Conservation (phyloP, 2,329 filamentous ascomycete species). For the Proliferodiscus dingleyae region DNA sequence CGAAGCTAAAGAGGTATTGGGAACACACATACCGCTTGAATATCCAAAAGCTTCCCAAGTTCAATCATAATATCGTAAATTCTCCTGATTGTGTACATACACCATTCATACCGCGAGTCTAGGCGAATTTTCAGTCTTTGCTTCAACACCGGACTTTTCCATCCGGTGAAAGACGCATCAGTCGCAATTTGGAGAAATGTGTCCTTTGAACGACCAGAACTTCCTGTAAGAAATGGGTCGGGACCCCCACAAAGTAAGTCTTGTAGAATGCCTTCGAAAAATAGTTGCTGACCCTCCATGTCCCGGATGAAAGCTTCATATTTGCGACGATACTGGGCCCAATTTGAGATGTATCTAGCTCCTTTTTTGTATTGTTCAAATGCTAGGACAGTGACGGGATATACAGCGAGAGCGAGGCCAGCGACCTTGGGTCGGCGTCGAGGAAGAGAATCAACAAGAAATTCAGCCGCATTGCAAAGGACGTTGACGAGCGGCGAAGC, state of each 20-base stretch:
- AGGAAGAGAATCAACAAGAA: not conserved
- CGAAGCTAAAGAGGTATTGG: no score
- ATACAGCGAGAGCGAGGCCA: not conserved
- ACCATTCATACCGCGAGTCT: constrained; percentile 2
- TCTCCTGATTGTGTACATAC: not conserved
- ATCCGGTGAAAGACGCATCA: not conserved
- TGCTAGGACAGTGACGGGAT: not conserved
- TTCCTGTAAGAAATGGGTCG: constrained; percentile 1
- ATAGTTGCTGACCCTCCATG: constrained; percentile 4
- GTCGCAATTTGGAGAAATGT: not conserved
- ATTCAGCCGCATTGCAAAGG: not conserved
- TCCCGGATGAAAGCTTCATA: constrained; percentile 5
- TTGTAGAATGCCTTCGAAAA: constrained; percentile 3
- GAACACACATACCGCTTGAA: not conserved
- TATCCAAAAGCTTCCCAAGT: not conserved
- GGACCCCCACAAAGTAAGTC: constrained; percentile 3
- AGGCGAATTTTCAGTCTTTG: not conserved
- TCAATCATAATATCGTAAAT: constrained; percentile 3
- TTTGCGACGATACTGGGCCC: not conserved
- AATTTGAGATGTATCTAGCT: constrained; percentile 2
- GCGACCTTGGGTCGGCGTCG: constrained; percentile 6
- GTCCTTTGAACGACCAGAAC: not conserved
- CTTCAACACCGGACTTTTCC: constrained; percentile 1
- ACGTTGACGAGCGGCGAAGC: not conserved
- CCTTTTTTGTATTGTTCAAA: constrained; percentile 4